Conservation (phyloP, 164 flowering plant genomes). For the Malania oleifera region DNA sequence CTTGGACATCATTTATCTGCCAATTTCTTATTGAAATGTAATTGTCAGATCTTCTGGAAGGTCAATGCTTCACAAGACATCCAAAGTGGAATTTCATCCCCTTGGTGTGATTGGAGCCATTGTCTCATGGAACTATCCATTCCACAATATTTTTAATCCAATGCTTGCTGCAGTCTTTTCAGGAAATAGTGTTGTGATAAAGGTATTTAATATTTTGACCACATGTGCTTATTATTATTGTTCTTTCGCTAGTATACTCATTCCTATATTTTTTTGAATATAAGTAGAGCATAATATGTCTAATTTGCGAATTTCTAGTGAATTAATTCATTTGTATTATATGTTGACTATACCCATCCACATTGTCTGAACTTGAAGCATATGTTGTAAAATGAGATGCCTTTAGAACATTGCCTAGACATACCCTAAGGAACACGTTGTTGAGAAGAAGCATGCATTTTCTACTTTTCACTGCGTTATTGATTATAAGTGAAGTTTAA, state of each 20-base stretch:
- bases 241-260: no score
- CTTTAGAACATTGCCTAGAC: neutral
- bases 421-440: neutral
- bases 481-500: no score
- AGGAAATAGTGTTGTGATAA: conserved; percentile 85
- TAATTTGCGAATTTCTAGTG: no score
- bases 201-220: conserved; percentile 36
- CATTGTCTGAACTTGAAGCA: no score
- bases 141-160: conserved; percentile 91
- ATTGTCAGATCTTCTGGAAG: conserved; percentile 75
- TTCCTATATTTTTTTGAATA: no score
- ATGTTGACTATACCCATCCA: no score
- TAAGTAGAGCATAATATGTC: no score
- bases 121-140: conserved; percentile 98
- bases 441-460: neutral
- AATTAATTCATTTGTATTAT: no score
- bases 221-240: neutral
- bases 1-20: no score
- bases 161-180: conserved; percentile 97
- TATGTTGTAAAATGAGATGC: neutral
- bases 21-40: no score
- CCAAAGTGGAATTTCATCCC: conserved; percentile 91
- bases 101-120: conserved; percentile 97
- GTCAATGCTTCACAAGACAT: conserved; percentile 85
- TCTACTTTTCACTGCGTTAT: no score